Evolutionary conservation across 352 stramenopile genomes (phyloP), one percentile per base, ranked within the genome.

Genomic region (Salisapilia sapeloensis): DNA sequence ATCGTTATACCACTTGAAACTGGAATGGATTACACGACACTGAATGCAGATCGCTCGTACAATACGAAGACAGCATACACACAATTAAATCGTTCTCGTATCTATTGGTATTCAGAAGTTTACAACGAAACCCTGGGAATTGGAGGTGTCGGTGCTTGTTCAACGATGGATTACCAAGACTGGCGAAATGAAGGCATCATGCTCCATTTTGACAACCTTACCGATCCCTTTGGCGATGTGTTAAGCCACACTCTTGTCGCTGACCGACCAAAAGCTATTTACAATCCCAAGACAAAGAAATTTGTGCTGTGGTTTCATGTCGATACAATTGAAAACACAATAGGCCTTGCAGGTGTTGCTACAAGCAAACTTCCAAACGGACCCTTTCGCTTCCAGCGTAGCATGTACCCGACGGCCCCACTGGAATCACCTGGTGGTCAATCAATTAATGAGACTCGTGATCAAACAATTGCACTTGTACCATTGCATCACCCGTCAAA

Each of bases 231-330:
- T 33, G 66, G 69, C 17, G 45, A 60, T 30, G 35, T 13, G 15
- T 35, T 14, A 25, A 35, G 29, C 12, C 35, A 38, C n/a, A 24
- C 19, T 2, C 52, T 96, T 17, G 35, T 72, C 6, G 63, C 70
- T 7, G 78, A 93, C 35, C 72, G 83, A 1, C 87, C 91, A 1
- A 96, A 96, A 35, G 85, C 96, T 9, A 35, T 97, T 7, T 96
- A 82, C 40, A 96, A 96, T 48, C 57, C 64, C 14, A 45, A 50
- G 3, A 92, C 64, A 5, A 42, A 60, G 22, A 60, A 81, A 21
- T 97, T 93, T 46, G 92, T 98, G 3, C 97, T 98, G 92, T 98
- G 92, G 92, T 91, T 96, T 63, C 75, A 92, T 28, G 74, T 97
- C 10, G 87, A 97, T 48, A 89, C 94, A 43, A 45, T 33, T 6